These are phyloP conservation scores for Cutaneotrichosporon arboriforme DNA, from an alignment of 1,284 basidiomycete species.

Conservation along the genomic window DNA sequence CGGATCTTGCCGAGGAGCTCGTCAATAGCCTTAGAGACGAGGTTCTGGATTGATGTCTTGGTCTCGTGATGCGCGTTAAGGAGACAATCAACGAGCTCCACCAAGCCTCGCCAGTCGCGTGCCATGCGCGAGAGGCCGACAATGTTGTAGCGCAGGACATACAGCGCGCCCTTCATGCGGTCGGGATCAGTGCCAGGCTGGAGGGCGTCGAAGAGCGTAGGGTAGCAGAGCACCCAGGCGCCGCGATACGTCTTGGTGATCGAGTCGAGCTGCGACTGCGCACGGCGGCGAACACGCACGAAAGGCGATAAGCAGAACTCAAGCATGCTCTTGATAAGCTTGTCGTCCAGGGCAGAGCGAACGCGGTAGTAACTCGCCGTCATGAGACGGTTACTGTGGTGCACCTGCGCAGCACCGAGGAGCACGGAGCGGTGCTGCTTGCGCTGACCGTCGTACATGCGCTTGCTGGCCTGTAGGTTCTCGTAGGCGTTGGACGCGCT, in stretches of 20 bases:
- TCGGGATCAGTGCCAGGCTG: constrained; percentile 78
- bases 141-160: constrained; percentile 57
- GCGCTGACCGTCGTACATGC: constrained; percentile 39
- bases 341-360: constrained; percentile 74
- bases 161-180: constrained; percentile 91
- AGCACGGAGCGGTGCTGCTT: constrained; percentile 43
- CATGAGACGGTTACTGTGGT: constrained; percentile 41
- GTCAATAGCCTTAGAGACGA: constrained; percentile 66
- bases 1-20: constrained; percentile 51
- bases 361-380: constrained; percentile 61
- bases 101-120: constrained; percentile 63
- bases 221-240: constrained; percentile 67
- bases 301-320: constrained; percentile 83
- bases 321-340: constrained; percentile 67
- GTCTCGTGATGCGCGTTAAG: constrained; percentile 85
- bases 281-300: constrained; percentile 54
- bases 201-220: constrained; percentile 67
- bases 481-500: constrained; percentile 32
- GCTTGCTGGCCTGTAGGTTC: constrained; percentile 35
- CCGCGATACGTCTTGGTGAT: constrained; percentile 67
- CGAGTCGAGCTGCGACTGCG: constrained; percentile 36
- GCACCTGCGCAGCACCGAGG: constrained; percentile 34
- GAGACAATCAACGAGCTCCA: constrained; percentile 63
- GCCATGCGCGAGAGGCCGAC: constrained; percentile 36
- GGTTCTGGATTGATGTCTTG: constrained; percentile 89